phyloP scores from a whole-genome alignment of 148 eudicot species.

The Euryodendron excelsum region DNA sequence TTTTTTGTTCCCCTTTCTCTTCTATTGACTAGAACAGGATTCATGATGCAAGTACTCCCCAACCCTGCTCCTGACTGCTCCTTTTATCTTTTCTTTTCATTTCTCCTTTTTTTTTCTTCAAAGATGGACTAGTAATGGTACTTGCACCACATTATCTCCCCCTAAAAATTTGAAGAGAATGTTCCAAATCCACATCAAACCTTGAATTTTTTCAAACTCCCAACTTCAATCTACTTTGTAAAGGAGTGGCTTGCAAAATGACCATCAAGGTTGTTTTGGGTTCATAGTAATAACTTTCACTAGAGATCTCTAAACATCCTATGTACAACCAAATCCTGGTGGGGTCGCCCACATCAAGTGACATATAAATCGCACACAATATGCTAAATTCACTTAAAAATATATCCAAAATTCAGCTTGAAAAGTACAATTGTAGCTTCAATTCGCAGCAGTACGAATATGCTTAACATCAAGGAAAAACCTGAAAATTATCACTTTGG shows the following conservation, averaged over 20 bases:
- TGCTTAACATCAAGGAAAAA: slow-evolving; percentile 4
- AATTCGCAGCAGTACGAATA: neutral
- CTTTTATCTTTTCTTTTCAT: neutral
- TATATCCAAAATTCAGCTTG: neutral
- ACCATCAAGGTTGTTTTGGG: neutral
- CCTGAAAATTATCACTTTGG: slow-evolving; percentile 86
- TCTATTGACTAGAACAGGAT: neutral
- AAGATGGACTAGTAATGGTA: neutral
- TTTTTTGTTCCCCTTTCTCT: neutral
- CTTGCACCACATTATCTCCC: neutral
- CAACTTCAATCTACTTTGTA: slow-evolving; percentile 1
- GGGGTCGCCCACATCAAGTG: neutral
- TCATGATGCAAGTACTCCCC: neutral
- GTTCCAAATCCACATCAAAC: neutral
- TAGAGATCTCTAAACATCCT: slow-evolving; percentile 1
- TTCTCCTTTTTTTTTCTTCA: neutral
- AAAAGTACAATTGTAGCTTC: neutral
- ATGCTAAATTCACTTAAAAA: neutral
- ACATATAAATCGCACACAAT: neutral
- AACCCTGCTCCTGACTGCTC: neutral
- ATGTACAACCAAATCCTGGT: neutral
- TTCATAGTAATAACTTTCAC: neutral
- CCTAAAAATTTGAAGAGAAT: neutral
- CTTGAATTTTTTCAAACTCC: neutral
- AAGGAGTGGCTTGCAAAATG: neutral